phyloP scores from a whole-genome alignment of 352 stramenopile genomes.

The Phytophthora capsici region DNA sequence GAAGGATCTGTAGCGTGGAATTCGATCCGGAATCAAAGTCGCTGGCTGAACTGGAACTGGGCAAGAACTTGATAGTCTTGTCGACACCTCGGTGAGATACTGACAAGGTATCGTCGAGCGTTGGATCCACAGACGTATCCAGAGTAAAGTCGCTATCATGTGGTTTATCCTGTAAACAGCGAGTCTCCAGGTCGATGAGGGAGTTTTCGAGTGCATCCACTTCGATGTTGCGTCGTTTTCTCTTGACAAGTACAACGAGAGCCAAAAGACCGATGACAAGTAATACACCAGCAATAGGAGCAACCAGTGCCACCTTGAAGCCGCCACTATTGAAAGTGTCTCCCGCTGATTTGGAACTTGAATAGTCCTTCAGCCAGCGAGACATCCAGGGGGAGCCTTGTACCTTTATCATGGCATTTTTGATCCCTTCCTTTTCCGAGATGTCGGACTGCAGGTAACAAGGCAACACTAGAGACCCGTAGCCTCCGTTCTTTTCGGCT shows the following conservation, averaged over 20 bases:
- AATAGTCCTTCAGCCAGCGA: slow-evolving; percentile 16
- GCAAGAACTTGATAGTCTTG: slow-evolving; percentile 21
- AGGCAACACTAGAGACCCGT: slow-evolving; percentile 31
- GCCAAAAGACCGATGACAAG: slow-evolving; percentile 20
- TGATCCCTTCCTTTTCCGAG: background rate
- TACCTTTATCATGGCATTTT: slow-evolving; percentile 3
- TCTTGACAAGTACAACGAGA: slow-evolving; percentile 13
- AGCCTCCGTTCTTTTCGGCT: slow-evolving; percentile 4
- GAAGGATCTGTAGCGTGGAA: slow-evolving; percentile 22
- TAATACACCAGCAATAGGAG: slow-evolving; percentile 21
- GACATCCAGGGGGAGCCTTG: slow-evolving; percentile 25
- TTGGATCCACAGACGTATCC: background rate
- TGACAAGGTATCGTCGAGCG: slow-evolving; percentile 11
- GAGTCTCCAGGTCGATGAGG: background rate
- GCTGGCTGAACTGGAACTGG: background rate
- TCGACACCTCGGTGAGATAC: slow-evolving; percentile 18
- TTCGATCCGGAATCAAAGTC: slow-evolving; percentile 16
- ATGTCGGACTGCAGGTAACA: slow-evolving; percentile 15
- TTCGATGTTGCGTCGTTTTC: slow-evolving; percentile 8
- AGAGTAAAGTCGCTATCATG: background rate
- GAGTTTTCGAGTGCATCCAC: slow-evolving; percentile 16
- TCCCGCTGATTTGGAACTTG: background rate
- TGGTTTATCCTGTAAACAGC: background rate
- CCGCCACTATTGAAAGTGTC: background rate
- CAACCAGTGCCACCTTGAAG: slow-evolving; percentile 17